These are phyloP conservation scores for Pythium folliculosum DNA, from an alignment of 352 stramenopile species.

Conservation along the genomic window DNA sequence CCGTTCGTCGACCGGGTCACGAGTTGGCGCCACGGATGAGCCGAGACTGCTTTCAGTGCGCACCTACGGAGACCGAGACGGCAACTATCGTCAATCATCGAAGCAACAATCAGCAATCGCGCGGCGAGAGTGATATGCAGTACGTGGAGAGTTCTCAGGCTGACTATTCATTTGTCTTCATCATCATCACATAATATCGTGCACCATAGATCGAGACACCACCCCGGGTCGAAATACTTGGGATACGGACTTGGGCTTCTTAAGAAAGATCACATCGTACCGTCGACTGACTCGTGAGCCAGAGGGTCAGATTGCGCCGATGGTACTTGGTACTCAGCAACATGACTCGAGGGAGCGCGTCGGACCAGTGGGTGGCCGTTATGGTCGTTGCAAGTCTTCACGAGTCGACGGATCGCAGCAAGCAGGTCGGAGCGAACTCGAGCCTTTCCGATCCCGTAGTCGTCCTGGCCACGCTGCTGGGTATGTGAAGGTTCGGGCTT, in stretches of 20 bases:
- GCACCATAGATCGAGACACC: slow-evolving; percentile 37
- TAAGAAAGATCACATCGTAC: slow-evolving; percentile 74
- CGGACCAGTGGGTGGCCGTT: slow-evolving; percentile 11
- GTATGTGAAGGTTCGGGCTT: neutral
- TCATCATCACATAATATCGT: neutral
- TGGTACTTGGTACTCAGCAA: neutral
- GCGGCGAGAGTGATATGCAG: slow-evolving; percentile 22
- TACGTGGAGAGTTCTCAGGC: neutral
- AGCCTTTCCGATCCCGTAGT: slow-evolving; percentile 55
- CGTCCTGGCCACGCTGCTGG: slow-evolving; percentile 23
- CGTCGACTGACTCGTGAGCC: slow-evolving; percentile 31
- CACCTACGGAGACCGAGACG: neutral
- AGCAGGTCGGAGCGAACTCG: slow-evolving; percentile 54
- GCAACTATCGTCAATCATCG: neutral
- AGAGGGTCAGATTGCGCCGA: neutral
- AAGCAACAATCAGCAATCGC: slow-evolving; percentile 20
- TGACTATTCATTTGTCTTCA: neutral
- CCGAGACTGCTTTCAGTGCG: slow-evolving; percentile 69
- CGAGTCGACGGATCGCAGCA: slow-evolving; percentile 44
- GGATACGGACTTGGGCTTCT: slow-evolving; percentile 72
- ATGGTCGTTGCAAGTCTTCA: slow-evolving; percentile 39
- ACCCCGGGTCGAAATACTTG: slow-evolving; percentile 70
- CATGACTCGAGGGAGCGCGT: neutral
- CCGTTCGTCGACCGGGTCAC: slow-evolving; percentile 11
- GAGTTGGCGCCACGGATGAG: slow-evolving; percentile 27